Conservation (phyloP, 768 basidiomycete genomes). For the Tulasnella sp. region DNA sequence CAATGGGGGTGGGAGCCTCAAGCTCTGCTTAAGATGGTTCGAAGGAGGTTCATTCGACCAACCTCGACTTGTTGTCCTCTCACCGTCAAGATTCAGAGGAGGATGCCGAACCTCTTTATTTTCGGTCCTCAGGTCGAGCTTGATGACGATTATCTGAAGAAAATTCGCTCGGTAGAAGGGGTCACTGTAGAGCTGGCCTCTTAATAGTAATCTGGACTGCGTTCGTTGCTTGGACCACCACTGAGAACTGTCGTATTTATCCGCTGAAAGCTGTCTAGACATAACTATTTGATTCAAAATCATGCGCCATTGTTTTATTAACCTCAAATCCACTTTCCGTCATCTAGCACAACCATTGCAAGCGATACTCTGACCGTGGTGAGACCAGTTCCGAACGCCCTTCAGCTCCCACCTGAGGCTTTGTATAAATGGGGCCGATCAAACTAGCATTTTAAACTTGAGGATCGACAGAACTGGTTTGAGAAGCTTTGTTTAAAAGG, state of each 20-base stretch:
- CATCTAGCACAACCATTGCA: too few species aligned
- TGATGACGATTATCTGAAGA: not conserved
- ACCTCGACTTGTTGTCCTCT: not conserved
- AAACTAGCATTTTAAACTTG: too few species aligned
- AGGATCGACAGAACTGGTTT: too few species aligned
- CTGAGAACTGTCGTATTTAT: not conserved
- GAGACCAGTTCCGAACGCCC: too few species aligned
- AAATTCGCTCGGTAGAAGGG: not conserved
- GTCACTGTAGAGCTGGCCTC: not conserved
- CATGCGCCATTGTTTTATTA: too few species aligned
- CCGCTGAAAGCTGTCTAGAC: not conserved
- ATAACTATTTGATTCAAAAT: too few species aligned
- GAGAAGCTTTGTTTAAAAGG: too few species aligned
- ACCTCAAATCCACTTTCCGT: too few species aligned
- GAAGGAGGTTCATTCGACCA: not conserved
- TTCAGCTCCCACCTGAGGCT: too few species aligned
- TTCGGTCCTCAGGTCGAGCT: not conserved
- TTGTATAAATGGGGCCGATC: too few species aligned
- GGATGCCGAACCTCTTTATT: not conserved
- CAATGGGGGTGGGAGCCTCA: not conserved
- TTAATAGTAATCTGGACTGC: not conserved
- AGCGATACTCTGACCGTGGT: too few species aligned
- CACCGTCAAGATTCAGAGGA: not conserved
- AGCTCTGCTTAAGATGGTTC: not conserved
- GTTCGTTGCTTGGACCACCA: not conserved